Base-by-base conservation (phyloP, 495 filamentous ascomycete species). In the Annulohypoxylon maeteangense region DNA sequence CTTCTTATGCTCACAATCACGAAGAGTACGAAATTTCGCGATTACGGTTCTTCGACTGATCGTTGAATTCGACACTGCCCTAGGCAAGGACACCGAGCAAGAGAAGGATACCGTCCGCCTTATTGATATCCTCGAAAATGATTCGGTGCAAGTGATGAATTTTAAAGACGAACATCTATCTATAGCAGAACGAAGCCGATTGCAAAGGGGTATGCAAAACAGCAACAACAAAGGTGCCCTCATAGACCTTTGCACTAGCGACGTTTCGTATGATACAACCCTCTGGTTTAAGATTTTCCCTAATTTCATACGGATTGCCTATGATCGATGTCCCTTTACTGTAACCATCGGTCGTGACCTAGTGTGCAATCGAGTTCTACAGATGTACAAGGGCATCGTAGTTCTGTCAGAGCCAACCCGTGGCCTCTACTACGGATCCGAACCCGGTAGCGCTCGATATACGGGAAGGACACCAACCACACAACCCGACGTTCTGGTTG, bases 241-340 rank as follows among this genome's bases (percentile, higher is more conserved):
- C 11, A 91, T 98, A 32, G 94, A 98, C 76, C 87, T 99, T 31
- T 97, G 95, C 79, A 93, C 92, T 78, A 98, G 95, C 78, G 95
- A 98, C 68, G 90, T 95, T 16, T 93, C 93, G 3, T 97, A 98
- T 74, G 95, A 99, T 75, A 90, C 93, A 3, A 96, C 93, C 0
- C 79, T 99, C 48, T 99, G 95, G 95, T 94, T 95, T 75, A 98
- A 98, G 76, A 89, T 98, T 7, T 99, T 99, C 72, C 96, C 95
- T 7, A 98, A 97, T 77, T 87, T 99, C 29, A 91, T 98, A 44
- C 89, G 93, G 4, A 91, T 96, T 64, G 94, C 92, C 50, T 95
- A 93, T 72, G 92, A 98, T 76, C 90, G 91, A 48, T 98, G 95
- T 74, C 92, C 93, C 0, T 92, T 94, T 75, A 93, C 94, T 12